Base-by-base conservation (phyloP, 2,329 filamentous ascomycete species). In the Trichoderma sp. region DNA sequence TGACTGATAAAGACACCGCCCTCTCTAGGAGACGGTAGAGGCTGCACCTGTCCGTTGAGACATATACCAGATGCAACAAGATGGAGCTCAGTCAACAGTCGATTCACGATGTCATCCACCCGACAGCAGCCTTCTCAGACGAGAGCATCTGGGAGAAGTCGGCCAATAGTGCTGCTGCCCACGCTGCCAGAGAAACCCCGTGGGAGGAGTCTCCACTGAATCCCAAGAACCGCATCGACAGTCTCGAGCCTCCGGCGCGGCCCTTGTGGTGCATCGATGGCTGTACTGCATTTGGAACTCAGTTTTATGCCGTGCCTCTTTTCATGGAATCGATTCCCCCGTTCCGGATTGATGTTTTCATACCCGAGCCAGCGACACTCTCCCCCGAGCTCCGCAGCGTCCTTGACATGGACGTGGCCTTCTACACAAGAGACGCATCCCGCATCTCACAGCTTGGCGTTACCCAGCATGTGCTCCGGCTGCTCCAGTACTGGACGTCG, bases 191-290 rank as follows among this genome's bases (percentile, higher is more conserved):
- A 34, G 61, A 69, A 32, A 48, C 54, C 32, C 37, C 71, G 15
- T 89, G 86, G 86, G 74, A 76, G 13, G 69, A 74, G 3, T 88
- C 86, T 5, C 76, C 79, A 48, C 78, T 88, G 50, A 89, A 89
- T 70, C 87, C 86, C 8, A 87, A 86, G 74, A 89, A 88, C 72
- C 82, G 86, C 68, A 84, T 89, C 73, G 82, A 88, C 73, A 87
- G 84, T 70, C 81, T 89, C 17, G 81, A 80, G 3, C 75, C 78
- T 8, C 80, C 81, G 2, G 59, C 71, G 15, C 71, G 76, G 0
- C 81, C 85, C 2, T 75, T 85, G 8, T 89, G 87, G 86, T 81
- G 84, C 37, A 83, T 89, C 57, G 86, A 89, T 70, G 86, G 87
- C 58, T 86, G 83, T 71, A 84, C 84, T 25, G 84, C 82, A 19